Base-by-base conservation (phyloP, 139 green algal genomes). In the Astrephomene gubernaculifera region DNA sequence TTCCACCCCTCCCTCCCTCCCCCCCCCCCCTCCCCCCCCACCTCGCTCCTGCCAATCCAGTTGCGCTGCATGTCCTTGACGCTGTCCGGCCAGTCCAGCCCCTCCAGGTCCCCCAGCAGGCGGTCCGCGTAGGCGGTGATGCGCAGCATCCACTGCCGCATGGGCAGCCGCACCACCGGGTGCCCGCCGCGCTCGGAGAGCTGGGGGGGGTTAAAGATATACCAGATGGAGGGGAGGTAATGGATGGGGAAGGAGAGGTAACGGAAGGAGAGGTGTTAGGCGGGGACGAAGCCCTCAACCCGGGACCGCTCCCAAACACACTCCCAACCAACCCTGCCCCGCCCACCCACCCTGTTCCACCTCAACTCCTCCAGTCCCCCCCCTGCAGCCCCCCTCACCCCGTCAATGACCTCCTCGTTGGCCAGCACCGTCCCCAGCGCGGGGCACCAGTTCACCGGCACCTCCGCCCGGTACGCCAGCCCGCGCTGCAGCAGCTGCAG, bases 21-120 rank as follows among this genome's bases (percentile, higher is more conserved):
- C 1, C 64, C 64, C 36, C 36, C 8, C 52, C 33, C 25, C 33
- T 10, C 53, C 52, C 52, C 38, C 53, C 81, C 8, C 83, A 96
- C 96, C 92, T 99, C 96, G 21, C 87, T 95, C 17, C 94, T 90
- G 0, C 97, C 97, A 49, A 99, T 99, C 97, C 97, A 99, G 93
- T 99, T 99, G 45, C 97, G 92, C 92, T 99, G 97, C 97, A 99
- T 99, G 80, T 99, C 97, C 92, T 99, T 99, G 90, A 99, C 98
- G 82, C 87, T 95, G 27, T 99, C 96, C 0, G 89, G 87, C 97
- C 97, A 99, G 88, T 99, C 97, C 69, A 99, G 86, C 4, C 61
- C 88, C 36, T 99, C 95, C 75, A 99, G 90, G 86, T 99, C 97
- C 3, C 93, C 86, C 75, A 99, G 92, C 87, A 99, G 93, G 44